A percentile compares a stretch with the other conserved stretches of the same genome.
These are phyloP conservation scores for Magnolia sinica DNA, from an alignment of 164 flowering plant genomes.

Conservation along the genomic window DNA sequence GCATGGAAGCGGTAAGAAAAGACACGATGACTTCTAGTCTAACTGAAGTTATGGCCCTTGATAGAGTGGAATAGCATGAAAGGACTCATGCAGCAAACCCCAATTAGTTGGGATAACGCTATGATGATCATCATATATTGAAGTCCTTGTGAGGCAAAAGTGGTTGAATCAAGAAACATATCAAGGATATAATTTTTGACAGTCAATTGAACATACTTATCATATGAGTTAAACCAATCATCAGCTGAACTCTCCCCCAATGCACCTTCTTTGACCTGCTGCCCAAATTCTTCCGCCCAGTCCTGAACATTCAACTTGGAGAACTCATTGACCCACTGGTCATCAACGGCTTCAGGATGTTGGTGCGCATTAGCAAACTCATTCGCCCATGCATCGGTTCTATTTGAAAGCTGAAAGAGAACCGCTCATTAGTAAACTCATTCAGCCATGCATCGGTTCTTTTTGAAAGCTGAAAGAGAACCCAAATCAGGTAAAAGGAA, in stretches of 20 bases:
- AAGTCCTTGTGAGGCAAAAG: no score
- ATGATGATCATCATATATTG: no score
- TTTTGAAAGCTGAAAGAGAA: constrained; percentile 45
- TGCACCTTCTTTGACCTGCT: constrained; percentile 57
- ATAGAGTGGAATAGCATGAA: no score
- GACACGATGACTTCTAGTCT: no score
- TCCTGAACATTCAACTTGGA: constrained; percentile 81
- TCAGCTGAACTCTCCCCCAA: constrained; percentile 49
- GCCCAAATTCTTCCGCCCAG: constrained; percentile 86
- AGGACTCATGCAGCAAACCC: no score
- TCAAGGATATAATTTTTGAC: not conserved
- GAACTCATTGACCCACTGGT: constrained; percentile 89
- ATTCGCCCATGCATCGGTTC: constrained; percentile 63
- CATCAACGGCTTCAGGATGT: constrained; percentile 45
- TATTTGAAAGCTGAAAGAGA: constrained; percentile 43
- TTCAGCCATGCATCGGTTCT: constrained; percentile 66
- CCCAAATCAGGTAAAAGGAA: constrained; percentile 15
- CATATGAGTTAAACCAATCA: constrained; percentile 79
- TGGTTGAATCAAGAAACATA: no score
- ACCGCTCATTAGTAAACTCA: constrained; percentile 54
- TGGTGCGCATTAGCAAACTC: constrained; percentile 54
- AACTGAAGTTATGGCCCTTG: no score
- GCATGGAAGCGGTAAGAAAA: no score
- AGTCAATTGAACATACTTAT: constrained; percentile 56
- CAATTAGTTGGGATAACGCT: no score